These are phyloP conservation scores for Claviceps sp. DNA, from an alignment of 2,329 filamentous ascomycete species.

Conservation along the genomic window DNA sequence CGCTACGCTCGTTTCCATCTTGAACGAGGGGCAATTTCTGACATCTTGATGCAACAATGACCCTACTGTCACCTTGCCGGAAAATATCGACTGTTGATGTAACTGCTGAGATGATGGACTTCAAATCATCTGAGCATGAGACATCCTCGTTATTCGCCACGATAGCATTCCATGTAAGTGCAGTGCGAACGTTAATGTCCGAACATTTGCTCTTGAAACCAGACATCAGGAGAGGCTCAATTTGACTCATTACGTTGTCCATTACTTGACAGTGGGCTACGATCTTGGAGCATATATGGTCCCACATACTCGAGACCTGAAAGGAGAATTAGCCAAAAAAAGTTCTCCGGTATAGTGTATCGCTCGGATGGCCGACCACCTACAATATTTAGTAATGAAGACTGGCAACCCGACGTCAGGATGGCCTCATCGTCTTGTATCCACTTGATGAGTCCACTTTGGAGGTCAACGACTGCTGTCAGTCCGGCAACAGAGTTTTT, in stretches of 20 bases:
- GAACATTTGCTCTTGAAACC: constrained; percentile 46
- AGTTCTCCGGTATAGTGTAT: not conserved
- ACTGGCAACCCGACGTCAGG: constrained; percentile 27
- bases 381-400: constrained; percentile 25
- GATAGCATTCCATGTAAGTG: constrained; percentile 53
- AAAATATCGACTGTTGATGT: constrained; percentile 36
- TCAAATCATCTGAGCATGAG: constrained; percentile 52
- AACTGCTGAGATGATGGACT: constrained; percentile 46
- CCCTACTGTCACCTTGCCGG: constrained; percentile 29
- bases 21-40: constrained; percentile 31
- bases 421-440: constrained; percentile 41
- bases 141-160: constrained; percentile 48
- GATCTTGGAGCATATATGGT: constrained; percentile 29
- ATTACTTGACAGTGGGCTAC: constrained; percentile 21
- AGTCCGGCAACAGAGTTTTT: constrained; percentile 11
- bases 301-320: constrained; percentile 27
- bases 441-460: constrained; percentile 50
- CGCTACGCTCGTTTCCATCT: constrained; percentile 33
- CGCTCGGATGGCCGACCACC: constrained; percentile 11
- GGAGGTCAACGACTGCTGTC: constrained; percentile 44
- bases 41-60: constrained; percentile 24
- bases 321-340: constrained; percentile 14
- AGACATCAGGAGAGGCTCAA: constrained; percentile 42
- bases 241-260: constrained; percentile 31
- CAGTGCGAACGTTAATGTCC: constrained; percentile 36